Evolutionary conservation across 1,284 basidiomycete species (phyloP).

Genomic region (Ustilago bromivora): DNA sequence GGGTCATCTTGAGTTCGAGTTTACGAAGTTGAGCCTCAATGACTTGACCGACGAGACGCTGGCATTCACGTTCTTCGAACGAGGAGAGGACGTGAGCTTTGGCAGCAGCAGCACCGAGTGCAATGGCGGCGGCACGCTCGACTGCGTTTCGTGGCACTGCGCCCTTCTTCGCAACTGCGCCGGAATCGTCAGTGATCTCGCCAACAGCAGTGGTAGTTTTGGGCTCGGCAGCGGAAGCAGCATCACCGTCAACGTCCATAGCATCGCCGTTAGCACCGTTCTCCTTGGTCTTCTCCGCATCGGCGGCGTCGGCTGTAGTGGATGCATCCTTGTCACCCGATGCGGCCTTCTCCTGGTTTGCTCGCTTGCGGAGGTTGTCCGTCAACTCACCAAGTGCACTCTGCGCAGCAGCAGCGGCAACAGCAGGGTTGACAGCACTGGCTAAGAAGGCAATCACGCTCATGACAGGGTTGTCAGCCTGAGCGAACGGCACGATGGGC

Average conservation of each 20-base stretch:
- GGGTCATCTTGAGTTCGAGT: conserved; percentile 75
- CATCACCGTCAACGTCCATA: conserved; percentile 59
- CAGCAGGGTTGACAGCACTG: conserved; percentile 87
- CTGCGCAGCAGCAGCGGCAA: conserved; percentile 93
- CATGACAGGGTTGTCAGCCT: conserved; percentile 97
- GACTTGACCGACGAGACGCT: conserved; percentile 82
- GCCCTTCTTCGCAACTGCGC: conserved; percentile 28
- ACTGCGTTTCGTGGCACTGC: conserved; percentile 60
- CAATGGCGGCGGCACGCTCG: conserved; percentile 65
- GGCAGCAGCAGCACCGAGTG: conserved; percentile 85
- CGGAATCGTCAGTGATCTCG: conserved; percentile 2
- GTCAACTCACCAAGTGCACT: conserved; percentile 78
- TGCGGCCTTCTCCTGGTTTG: conserved; percentile 31
- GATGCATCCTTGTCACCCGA: conserved; percentile 15
- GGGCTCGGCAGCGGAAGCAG: conserved; percentile 18
- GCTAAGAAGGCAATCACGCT: conserved; percentile 97
- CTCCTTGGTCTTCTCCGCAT: conserved; percentile 27
- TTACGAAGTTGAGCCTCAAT: conserved; percentile 92
- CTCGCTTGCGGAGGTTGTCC: conserved; percentile 58
- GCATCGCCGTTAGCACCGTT: conserved; percentile 71
- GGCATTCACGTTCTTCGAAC: conserved; percentile 86
- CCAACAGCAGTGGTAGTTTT: conserved; percentile 24
- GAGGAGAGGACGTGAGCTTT: conserved; percentile 84
- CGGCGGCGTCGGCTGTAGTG: conserved; percentile 8
- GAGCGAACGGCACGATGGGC: conserved; percentile 79